Evolutionary conservation across 2,329 filamentous ascomycete genomes (phyloP), one percentile per base, ranked within the genome.

Genomic region (Aureobasidium sp.): DNA sequence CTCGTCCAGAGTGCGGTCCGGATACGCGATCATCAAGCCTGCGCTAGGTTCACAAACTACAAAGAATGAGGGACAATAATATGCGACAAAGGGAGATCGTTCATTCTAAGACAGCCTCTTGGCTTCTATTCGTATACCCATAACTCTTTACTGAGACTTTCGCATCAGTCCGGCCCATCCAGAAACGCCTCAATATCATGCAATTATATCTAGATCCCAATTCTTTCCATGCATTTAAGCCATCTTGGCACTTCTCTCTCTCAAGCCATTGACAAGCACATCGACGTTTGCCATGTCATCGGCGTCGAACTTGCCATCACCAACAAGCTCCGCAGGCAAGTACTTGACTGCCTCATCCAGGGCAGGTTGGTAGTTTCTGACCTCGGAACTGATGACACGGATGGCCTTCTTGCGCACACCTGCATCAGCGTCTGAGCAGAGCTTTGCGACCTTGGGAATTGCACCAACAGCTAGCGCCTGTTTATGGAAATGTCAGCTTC

Each of bases 281-380:
- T 97, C 90, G 44, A 96, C 86, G 8, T 85, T 86, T 59, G 92
- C 89, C 94, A 97, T 97, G 73, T 97, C 86, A 24, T 77, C 79
- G 0, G 93, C 91, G 71, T 96, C 89, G n/a, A 93, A 77, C 68
- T 85, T 86, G 20, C 74, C 74, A 13, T 64, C 59, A 1, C 74
- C 74, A 71, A 85, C 82, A 55, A 85, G 76, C 69, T 87, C 83
- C 39, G 82, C 79, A 1, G 86, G 84, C 65, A 92, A 79, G 27
- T 81, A 78, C 72, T 91, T 87, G 76, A 93, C 81, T 29, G 87
- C 72, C 66, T 81, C 80, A 67, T 87, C 81, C 68, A 87, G 75
- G 1, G 76, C 87, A 1, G 91, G 89, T 77, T 96, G 93, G 74
- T 90, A 96, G 75, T 99, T 99, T 72, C 94, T 83, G 61, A 90